Evolutionary conservation across 371 early-diverging fungal genomes (phyloP).

Genomic region (Umbelopsis sp.): DNA sequence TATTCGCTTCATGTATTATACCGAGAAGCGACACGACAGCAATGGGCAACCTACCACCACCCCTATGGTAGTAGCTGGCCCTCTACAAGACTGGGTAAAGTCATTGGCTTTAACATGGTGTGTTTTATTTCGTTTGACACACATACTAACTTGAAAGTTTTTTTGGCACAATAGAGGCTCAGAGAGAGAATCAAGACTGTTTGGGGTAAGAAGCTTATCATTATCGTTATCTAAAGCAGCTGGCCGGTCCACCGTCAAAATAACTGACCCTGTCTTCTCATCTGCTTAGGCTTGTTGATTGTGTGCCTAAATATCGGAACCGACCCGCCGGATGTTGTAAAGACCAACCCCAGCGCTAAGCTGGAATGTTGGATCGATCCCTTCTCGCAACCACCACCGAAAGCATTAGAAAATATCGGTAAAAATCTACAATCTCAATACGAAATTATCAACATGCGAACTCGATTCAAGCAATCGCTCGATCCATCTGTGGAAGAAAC

Average conservation of each 20-base stretch:
- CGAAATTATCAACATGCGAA: slow-evolving; percentile 87
- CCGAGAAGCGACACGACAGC: slow-evolving; percentile 64
- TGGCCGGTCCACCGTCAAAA: too few species aligned
- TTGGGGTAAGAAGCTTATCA: slow-evolving; percentile 35
- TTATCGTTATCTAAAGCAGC: not conserved
- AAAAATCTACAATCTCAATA: slow-evolving; percentile 91
- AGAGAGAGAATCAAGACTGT: slow-evolving; percentile 55
- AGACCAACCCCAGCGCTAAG: slow-evolving; percentile 87
- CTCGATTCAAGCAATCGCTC: slow-evolving; percentile 82
- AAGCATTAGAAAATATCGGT: slow-evolving; percentile 88
- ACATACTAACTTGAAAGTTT: not conserved
- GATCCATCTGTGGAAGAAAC: slow-evolving; percentile 94
- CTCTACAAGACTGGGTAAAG: slow-evolving; percentile 50
- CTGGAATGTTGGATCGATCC: slow-evolving; percentile 97
- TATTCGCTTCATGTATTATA: slow-evolving; percentile 60
- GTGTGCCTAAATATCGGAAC: slow-evolving; percentile 96
- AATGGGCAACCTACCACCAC: slow-evolving; percentile 34
- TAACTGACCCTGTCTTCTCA: too few species aligned
- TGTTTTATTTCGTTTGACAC: not conserved
- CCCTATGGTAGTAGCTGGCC: slow-evolving; percentile 21
- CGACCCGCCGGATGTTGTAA: slow-evolving; percentile 93
- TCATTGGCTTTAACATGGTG: not conserved
- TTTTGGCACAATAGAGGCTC: slow-evolving; percentile 32
- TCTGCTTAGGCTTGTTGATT: slow-evolving; percentile 64
- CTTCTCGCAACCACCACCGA: slow-evolving; percentile 73